phyloP scores from a whole-genome alignment of 805 yeast species.

The Nakazawaea holstii region DNA sequence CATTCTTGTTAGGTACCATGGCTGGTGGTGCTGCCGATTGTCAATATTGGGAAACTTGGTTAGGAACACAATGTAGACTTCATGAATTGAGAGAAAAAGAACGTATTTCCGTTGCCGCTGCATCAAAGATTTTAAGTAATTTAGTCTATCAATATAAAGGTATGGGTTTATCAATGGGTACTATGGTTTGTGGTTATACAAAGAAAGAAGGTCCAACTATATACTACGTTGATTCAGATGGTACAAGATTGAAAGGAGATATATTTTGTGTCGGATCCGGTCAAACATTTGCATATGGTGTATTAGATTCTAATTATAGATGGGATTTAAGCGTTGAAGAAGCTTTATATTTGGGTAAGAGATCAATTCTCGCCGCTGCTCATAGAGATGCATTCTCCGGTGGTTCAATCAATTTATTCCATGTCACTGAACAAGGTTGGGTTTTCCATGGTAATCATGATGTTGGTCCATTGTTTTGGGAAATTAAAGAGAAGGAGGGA shows the following conservation, averaged over 20 bases:
- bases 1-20: slow-evolving; percentile 92
- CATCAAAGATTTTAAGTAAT: slow-evolving; percentile 87
- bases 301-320: slow-evolving; percentile 82
- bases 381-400: slow-evolving; percentile 99
- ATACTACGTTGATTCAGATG: slow-evolving; percentile 95
- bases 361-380: slow-evolving; percentile 94
- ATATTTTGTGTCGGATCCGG: slow-evolving; percentile 98
- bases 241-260: slow-evolving; percentile 92
- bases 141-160: slow-evolving; percentile 93
- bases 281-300: slow-evolving; percentile 99
- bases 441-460: slow-evolving; percentile 91
- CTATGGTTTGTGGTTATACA: slow-evolving; percentile 97
- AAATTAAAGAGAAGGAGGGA: slow-evolving; percentile 78
- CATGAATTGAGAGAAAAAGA: slow-evolving; percentile 94
- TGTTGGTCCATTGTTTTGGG: slow-evolving; percentile 89
- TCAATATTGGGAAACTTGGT: slow-evolving; percentile 99
- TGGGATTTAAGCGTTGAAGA: slow-evolving; percentile 94
- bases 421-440: slow-evolving; percentile 94
- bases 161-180: slow-evolving; percentile 98
- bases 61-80: slow-evolving; percentile 92
- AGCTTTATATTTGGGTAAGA: slow-evolving; percentile 88
- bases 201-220: slow-evolving; percentile 93
- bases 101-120: slow-evolving; percentile 94
- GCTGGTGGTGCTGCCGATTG: slow-evolving; percentile 99
- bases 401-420: slow-evolving; percentile 91